Base-by-base conservation (phyloP, 257 asterid species). In the Pogostemon cablin region DNA sequence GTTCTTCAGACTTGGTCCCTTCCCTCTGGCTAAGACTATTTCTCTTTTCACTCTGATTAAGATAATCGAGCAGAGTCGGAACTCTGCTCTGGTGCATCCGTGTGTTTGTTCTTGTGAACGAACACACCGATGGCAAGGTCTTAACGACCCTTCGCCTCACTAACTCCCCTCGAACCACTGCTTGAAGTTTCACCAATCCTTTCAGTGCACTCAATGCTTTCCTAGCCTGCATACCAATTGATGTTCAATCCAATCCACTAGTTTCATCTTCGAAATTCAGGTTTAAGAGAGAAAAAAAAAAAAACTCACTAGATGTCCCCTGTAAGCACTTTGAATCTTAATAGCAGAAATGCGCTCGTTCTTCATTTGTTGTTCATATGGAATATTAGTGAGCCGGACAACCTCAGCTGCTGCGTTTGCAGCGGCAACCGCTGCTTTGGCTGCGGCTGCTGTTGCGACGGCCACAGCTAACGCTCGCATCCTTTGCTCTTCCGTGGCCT, bases 331-430 rank as follows among this genome's bases (percentile, higher is more conserved):
- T 69, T 92, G 98, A 75, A 92, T 90, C 76, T 58, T 86, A 69
- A 85, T 59, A 15, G 90, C 88, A 0, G 96, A 87, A 10, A 39
- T 42, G 58, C 52, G 50, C 60, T 46, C 78, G 9, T 37, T 76
- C 6, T 46, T 84, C 82, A 55, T 69, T 25, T 72, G 68, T 6
- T 62, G 63, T 52, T 77, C 73, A 32, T 42, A 77, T 2, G 90
- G 86, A n/a, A 49, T 65, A 9, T 75, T 80, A 0, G 98, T 85
- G 42, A 90, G 92, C 17, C 90, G 89, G 71, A 92, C 95, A 6
- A 92, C 89, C 82, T 90, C 96, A 0, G 90, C 98, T 0, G 98
- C 98, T 9, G 96, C 92, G 75, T 85, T 90, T 55, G 98, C 96
- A 5, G 98, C 91, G 3, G 96, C 96, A 65, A 90, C 85, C 0